These are phyloP conservation scores for Volvox carteri DNA, from an alignment of 163 green algal species.

Conservation along the genomic window DNA sequence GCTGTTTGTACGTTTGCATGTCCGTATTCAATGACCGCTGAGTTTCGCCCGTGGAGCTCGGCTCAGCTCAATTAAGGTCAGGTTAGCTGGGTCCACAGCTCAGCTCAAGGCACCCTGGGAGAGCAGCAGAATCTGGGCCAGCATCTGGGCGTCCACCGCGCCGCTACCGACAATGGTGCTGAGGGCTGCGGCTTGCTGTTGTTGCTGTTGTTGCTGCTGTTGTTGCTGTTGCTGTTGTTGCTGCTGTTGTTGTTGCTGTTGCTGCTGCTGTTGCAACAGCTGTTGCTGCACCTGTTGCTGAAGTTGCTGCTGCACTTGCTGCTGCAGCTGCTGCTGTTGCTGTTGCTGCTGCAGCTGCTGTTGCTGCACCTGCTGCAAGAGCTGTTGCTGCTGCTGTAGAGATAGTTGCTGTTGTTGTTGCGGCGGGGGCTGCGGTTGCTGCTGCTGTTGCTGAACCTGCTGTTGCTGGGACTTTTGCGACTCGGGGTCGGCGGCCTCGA, in stretches of 20 bases:
- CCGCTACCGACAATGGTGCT: neutral
- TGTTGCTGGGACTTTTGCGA: neutral
- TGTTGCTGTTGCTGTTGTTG: neutral
- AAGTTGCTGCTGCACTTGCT: slow-evolving; percentile 3
- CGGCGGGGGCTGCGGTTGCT: slow-evolving; percentile 8
- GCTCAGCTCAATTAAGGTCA: too few species aligned
- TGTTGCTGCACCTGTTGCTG: neutral
- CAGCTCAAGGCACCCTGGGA: neutral
- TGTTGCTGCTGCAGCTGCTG: neutral
- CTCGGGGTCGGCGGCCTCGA: neutral
- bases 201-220: slow-evolving; percentile 24
- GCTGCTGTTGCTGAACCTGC: slow-evolving; percentile 5
- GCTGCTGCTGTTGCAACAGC: neutral
- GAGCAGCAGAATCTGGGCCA: slow-evolving; percentile 12
- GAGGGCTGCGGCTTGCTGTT: neutral
- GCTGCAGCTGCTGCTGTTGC: slow-evolving; percentile 15
- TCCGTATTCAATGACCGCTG: too few species aligned
- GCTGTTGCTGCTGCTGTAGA: neutral
- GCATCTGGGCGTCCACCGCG: neutral
- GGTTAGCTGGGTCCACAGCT: neutral
- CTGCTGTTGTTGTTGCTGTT: slow-evolving; percentile 3
- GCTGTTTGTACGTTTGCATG: too few species aligned
- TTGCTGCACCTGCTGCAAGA: slow-evolving; percentile 9
- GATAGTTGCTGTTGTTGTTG: neutral
- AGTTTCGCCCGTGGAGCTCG: too few species aligned